Conservation (phyloP, 768 basidiomycete genomes). For the Mycena metata region DNA sequence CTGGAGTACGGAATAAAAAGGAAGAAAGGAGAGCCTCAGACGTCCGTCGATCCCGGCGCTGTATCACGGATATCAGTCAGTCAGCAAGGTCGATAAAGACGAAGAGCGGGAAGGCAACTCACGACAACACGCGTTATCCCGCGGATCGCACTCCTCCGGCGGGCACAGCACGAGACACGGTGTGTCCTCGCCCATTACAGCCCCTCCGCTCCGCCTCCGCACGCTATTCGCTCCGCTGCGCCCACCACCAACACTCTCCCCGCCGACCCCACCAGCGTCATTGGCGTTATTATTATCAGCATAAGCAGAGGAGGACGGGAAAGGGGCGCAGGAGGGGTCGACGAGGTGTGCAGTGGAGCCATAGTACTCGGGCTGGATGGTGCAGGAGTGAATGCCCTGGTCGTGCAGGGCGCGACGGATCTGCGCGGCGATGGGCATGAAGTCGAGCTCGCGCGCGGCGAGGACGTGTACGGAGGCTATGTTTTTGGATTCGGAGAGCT, state of each 20-base stretch:
- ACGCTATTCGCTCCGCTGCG: no score
- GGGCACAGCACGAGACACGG: conserved; percentile 34
- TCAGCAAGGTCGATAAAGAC: no score
- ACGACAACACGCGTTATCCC: conserved; percentile 34
- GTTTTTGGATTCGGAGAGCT: conserved; percentile 91
- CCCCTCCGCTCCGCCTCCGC: no score
- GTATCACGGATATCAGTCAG: no score
- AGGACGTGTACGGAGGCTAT: conserved; percentile 97
- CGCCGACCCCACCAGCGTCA: no score
- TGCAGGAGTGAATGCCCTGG: conserved; percentile 94
- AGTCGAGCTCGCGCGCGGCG: no score
- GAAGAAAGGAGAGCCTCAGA: background rate
- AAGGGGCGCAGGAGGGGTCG: no score
- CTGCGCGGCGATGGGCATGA: conserved; percentile 86
- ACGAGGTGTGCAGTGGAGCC: no score
- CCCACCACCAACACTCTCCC: no score
- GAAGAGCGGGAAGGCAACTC: background rate
- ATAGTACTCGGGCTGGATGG: conserved; percentile 92
- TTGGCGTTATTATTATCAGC: no score
- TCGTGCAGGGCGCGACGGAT: conserved; percentile 86
- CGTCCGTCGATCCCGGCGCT: conserved; percentile 5
- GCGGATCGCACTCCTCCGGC: conserved; percentile 33
- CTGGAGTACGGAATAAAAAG: no score
- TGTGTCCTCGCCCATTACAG: conserved; percentile 16
- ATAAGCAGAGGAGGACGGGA: no score